Evolutionary conservation across 345 rosid genomes (phyloP), one percentile per base, ranked within the genome.

Genomic region (Iberis pinnata): DNA sequence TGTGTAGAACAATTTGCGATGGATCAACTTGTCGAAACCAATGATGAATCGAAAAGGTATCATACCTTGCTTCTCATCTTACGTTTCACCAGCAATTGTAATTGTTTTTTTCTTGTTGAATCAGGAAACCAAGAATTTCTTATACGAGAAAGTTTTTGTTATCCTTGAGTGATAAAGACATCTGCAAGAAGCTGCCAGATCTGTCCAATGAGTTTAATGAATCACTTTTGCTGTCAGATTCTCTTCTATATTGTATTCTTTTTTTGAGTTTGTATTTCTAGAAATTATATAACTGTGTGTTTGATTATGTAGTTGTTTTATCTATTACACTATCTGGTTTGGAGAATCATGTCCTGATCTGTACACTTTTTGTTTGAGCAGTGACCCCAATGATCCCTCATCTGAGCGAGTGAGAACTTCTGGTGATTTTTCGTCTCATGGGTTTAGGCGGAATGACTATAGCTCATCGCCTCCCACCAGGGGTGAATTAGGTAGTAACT

Each of bases 391-490:
- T 70, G 90, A 81, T 63, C 58, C 80, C 52, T 74, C 69, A 41
- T 79, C 73, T 19, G 96, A 85, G 45, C 78, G 75, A 31, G 78
- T 38, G 43, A 85, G 86, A 69, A 40, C 19, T 65, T 60, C 87
- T 22, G 83, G 82, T 9, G 58, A 71, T 69, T 77, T 80, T 49
- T 68, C 80, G 14, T 67, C 78, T 17, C 86, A 78, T 38, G 69
- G 73, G 69, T 79, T 57, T 51, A 80, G 84, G 60, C 79, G 79
- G 39, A 78, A 76, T 40, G 99, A 92, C 53, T 80, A 83, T 73
- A 77, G 94, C 43, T 88, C 97, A 18, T 88, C 99, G 20, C 95
- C 94, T 32, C 95, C 94, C 42, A 80, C 75, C 51, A 77, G 81
- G 73, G 97, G 86, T 60, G 98, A 88, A 43, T n/a, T n/a, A n/a